Base-by-base conservation (phyloP, 2,329 filamentous ascomycete genomes). In the Byssothecium circinans region DNA sequence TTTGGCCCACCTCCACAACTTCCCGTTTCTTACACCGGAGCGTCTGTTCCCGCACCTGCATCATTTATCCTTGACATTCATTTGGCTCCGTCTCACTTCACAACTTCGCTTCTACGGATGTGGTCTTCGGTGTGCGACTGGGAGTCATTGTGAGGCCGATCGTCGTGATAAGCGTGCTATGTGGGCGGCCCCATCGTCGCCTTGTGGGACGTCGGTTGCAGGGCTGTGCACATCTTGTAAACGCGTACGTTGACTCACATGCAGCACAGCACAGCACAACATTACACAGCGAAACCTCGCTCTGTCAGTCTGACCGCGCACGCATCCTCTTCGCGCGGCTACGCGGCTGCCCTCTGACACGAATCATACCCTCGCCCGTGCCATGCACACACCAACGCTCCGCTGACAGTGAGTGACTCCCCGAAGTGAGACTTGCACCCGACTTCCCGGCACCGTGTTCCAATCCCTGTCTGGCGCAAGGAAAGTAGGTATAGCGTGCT, bases 41-140 rank as follows among this genome's bases (percentile, higher is more conserved):
- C 7, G 17, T 41, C 33, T 38, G 25, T n/a, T 47, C 40, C 50
- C 50, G 50, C 50, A 18, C 22, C 6, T 48, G 38, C 49, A 45
- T 52, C 15, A 29, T 14, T 10, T 12, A 43, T 35, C 44, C 32
- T 12, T 47, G 38, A 10, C n/a, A 5, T 29, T 41, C 38, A 7
- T 36, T 36, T 18, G 15, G 10, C 19, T 25, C n/a, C n/a, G 19
- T 40, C 11, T 40, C 22, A 25, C 20, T 27, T 8, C 7, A 15
- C 17, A 22, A 37, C 15, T 37, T 37, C 11, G 15, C 32, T 18
- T 34, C 17, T 7, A n/a, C 32, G 32, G 14, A 18, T 34, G 6
- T 11, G 25, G 25, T 6, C 6, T 27, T 27, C 25, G 11, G 11
- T 27, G 25, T 27, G 25, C 25, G 25, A 27, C 25, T 27, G 25